phyloP scores from a whole-genome alignment of 768 basidiomycete species.

The Cystofilobasidium capitatum region DNA sequence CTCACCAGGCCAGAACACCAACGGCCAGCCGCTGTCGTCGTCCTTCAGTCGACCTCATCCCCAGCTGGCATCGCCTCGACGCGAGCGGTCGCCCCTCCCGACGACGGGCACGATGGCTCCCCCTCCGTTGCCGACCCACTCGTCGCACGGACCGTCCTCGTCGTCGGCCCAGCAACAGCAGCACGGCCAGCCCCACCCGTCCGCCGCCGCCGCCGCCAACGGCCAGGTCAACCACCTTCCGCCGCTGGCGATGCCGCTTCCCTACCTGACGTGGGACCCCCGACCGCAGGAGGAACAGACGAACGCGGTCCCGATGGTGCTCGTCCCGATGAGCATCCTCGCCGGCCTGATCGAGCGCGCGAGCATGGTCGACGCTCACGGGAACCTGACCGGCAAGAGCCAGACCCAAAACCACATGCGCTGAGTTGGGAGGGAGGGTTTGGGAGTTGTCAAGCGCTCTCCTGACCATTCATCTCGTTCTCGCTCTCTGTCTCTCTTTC shows the following conservation, averaged over 20 bases:
- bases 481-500: too few relatives aligned
- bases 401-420: background rate
- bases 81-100: background rate
- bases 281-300: constrained; percentile 18
- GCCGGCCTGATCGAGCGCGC: constrained; percentile 21
- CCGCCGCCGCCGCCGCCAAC: constrained; percentile 12
- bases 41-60: too few relatives aligned
- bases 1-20: too few relatives aligned
- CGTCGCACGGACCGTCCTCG: too few relatives aligned
- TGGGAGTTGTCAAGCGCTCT: too few relatives aligned
- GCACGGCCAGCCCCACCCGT: background rate
- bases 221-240: constrained; percentile 6
- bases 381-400: constrained; percentile 1
- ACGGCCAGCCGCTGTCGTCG: too few relatives aligned
- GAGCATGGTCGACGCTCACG: constrained; percentile 10
- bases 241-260: constrained; percentile 17
- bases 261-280: constrained; percentile 27
- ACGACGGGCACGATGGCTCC: background rate
- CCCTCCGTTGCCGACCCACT: background rate
- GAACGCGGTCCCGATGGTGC: constrained; percentile 16
- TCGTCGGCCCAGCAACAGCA: background rate
- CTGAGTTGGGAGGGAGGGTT: too few relatives aligned
- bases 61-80: too few relatives aligned
- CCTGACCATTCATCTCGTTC: too few relatives aligned
- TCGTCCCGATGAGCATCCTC: constrained; percentile 18